Evolutionary conservation across 2,329 filamentous ascomycete genomes (phyloP).

Genomic region (Pseudocercospora fijiensis): DNA sequence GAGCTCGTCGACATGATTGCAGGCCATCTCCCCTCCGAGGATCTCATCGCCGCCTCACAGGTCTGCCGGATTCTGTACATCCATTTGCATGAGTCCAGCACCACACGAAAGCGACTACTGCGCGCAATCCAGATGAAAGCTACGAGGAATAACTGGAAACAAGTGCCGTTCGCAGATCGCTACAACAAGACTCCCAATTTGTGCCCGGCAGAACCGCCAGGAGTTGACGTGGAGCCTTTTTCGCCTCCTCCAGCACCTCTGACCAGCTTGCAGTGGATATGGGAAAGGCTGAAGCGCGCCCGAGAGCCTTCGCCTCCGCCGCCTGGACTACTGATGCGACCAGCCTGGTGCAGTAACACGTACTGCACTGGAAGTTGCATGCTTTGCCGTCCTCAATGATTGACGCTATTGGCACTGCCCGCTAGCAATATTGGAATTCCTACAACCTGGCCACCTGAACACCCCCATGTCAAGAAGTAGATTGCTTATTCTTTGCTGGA

Average conservation of each 20-base stretch:
- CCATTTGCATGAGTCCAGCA: background rate
- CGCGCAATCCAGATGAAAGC: slow-evolving; percentile 1
- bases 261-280: background rate
- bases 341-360: background rate
- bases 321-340: too few species aligned
- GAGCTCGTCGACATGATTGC: slow-evolving; percentile 1
- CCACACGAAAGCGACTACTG: background rate
- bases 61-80: background rate
- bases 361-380: background rate
- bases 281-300: background rate
- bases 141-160: background rate
- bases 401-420: background rate
- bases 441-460: background rate
- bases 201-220: background rate
- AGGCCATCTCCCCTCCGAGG: background rate
- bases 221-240: background rate
- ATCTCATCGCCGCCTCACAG: slow-evolving; percentile 1
- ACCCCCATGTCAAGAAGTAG: background rate
- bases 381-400: background rate
- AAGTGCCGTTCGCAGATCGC: slow-evolving; percentile 3
- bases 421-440: background rate
- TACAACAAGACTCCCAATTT: background rate
- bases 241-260: background rate
- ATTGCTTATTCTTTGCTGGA: background rate
- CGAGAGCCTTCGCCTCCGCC: background rate